phyloP scores from a whole-genome alignment of 169 alveolate species.

The Plasmodium sp. region DNA sequence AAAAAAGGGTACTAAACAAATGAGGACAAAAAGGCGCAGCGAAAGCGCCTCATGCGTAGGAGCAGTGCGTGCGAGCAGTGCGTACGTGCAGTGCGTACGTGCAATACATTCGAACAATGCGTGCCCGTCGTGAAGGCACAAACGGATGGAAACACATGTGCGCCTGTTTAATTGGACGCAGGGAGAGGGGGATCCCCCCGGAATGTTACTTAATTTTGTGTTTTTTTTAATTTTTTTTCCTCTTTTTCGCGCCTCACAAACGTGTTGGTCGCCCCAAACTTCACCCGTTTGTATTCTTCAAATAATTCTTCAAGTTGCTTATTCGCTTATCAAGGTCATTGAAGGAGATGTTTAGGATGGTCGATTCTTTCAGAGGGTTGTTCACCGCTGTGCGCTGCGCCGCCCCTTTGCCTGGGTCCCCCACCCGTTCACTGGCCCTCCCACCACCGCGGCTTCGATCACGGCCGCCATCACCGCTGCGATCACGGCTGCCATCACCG shows the following conservation, averaged over 20 bases:
- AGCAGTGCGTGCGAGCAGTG: not conserved
- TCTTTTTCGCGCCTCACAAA: not conserved
- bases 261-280: not conserved
- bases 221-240: not conserved
- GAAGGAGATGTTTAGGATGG: slow-evolving; percentile 14
- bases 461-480: slow-evolving; percentile 8
- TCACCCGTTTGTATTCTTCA: slow-evolving; percentile 38
- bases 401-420: not conserved
- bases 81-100: not conserved
- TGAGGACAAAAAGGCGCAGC: not conserved
- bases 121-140: not conserved
- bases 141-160: not conserved
- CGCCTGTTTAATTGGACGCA: not conserved
- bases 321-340: slow-evolving; percentile 60
- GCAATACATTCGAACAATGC: not conserved
- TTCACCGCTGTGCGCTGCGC: not conserved
- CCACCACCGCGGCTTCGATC: not conserved
- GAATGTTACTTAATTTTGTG: not conserved
- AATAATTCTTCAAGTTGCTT: slow-evolving; percentile 48
- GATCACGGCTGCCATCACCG: not conserved
- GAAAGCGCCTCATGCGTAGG: not conserved
- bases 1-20: not conserved
- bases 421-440: not conserved
- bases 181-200: not conserved
- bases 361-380: slow-evolving; percentile 31